Conservation (phyloP, 2,329 filamentous ascomycete species). For the Fusarium camptoceras region DNA sequence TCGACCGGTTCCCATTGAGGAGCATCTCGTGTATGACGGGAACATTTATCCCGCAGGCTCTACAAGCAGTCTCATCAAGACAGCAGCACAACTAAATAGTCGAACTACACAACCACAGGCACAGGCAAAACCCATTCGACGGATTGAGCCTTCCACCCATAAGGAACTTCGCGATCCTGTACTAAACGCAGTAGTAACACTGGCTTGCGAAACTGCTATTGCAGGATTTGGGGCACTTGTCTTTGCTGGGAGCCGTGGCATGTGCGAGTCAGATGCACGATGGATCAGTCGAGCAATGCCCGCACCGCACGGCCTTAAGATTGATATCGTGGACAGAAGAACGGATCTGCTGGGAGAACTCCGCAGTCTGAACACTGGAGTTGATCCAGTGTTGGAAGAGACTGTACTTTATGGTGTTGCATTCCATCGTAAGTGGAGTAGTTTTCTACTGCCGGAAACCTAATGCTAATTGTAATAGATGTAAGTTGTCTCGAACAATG, state of each 20-base stretch:
- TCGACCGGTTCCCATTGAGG: conserved; percentile 79
- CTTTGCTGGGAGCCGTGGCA: conserved; percentile 76
- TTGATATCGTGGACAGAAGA: conserved; percentile 66
- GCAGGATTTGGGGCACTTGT: conserved; percentile 78
- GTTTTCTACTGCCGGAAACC: background rate
- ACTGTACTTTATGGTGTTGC: conserved; percentile 76
- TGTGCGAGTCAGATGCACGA: conserved; percentile 75
- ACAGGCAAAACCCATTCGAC: conserved; percentile 56
- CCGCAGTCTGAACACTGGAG: conserved; percentile 71
- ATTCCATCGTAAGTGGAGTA: conserved; percentile 70
- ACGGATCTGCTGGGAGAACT: conserved; percentile 74
- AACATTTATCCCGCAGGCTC: conserved; percentile 70
- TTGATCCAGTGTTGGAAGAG: conserved; percentile 73
- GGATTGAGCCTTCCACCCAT: conserved; percentile 66
- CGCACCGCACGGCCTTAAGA: conserved; percentile 57
- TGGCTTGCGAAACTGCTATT: conserved; percentile 76
- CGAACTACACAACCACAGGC: conserved; percentile 49
- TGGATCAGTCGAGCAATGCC: conserved; percentile 76
- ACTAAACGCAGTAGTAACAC: conserved; percentile 75
- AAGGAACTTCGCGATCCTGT: conserved; percentile 74
- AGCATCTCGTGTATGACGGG: conserved; percentile 79
- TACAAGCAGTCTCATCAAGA: conserved; percentile 68
- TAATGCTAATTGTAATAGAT: conserved; percentile 48
- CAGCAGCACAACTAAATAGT: conserved; percentile 62
- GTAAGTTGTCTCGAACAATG: conserved; percentile 47